These are phyloP conservation scores for Myxozyma lipomycoides DNA, from an alignment of 805 yeast species.

Conservation along the genomic window DNA sequence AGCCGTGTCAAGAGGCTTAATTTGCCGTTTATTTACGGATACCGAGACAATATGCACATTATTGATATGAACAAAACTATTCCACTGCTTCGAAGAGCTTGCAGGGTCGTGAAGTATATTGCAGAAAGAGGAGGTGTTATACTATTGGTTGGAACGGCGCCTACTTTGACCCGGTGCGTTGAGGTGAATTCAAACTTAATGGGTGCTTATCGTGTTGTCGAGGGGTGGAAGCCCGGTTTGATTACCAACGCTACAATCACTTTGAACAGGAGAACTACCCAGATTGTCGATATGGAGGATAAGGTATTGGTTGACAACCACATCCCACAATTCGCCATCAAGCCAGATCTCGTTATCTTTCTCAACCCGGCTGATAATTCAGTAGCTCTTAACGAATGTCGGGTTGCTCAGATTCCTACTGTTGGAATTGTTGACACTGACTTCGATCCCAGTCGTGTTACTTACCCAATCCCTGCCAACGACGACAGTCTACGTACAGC, in stretches of 20 bases:
- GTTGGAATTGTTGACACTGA: slow-evolving; percentile 93
- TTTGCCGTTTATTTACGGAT: slow-evolving; percentile 83
- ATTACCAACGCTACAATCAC: slow-evolving; percentile 78
- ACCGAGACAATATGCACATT: slow-evolving; percentile 83
- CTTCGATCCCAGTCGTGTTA: slow-evolving; percentile 80
- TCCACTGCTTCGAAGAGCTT: slow-evolving; percentile 69
- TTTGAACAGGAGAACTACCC: slow-evolving; percentile 54
- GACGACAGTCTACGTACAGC: slow-evolving; percentile 85
- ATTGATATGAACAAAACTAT: slow-evolving; percentile 86
- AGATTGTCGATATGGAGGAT: slow-evolving; percentile 74
- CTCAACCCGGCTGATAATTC: slow-evolving; percentile 86
- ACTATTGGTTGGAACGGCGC: slow-evolving; percentile 77
- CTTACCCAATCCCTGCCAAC: slow-evolving; percentile 95
- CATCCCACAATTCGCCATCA: slow-evolving; percentile 39
- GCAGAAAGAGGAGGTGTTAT: slow-evolving; percentile 81
- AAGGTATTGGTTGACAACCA: slow-evolving; percentile 12
- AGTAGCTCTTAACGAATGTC: slow-evolving; percentile 76
- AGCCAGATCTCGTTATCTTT: slow-evolving; percentile 84
- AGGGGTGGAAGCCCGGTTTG: slow-evolving; percentile 93
- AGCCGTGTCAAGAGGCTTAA: slow-evolving; percentile 58
- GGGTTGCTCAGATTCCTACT: slow-evolving; percentile 79
- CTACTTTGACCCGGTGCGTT: slow-evolving; percentile 69
- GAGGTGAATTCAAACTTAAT: slow-evolving; percentile 74
- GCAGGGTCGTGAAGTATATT: slow-evolving; percentile 78
- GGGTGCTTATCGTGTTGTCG: slow-evolving; percentile 74